A percentile compares a stretch with the other conserved stretches of the same genome.
These are phyloP conservation scores for Penicillium diatomitis DNA, from an alignment of 495 filamentous ascomycete genomes.

Conservation along the genomic window DNA sequence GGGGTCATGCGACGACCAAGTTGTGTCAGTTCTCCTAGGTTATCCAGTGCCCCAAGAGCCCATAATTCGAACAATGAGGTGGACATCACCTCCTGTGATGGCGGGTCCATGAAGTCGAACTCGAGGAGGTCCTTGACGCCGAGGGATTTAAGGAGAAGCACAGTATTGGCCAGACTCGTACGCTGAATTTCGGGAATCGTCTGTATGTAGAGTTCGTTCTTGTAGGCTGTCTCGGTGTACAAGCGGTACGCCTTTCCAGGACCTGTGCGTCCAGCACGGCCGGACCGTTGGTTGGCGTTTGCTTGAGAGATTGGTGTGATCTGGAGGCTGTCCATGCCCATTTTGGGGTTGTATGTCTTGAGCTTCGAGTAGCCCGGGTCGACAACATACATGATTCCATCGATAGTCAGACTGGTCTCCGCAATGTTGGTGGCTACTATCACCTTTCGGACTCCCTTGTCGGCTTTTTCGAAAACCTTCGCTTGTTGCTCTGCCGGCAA, in stretches of 20 bases:
- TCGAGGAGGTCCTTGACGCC: conserved; percentile 92
- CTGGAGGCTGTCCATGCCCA: conserved; percentile 99
- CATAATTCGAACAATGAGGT: conserved; percentile 97
- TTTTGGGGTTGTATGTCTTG: conserved; percentile 96
- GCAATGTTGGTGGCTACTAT: conserved; percentile 99
- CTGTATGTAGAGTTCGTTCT: conserved; percentile 94
- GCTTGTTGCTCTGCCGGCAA: conserved; percentile 98
- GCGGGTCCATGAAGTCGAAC: conserved; percentile 99
- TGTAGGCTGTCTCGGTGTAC: conserved; percentile 90
- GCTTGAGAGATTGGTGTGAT: conserved; percentile 98
- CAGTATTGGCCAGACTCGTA: conserved; percentile 91
- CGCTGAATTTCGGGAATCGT: conserved; percentile 98
- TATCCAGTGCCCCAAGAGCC: conserved; percentile 89
- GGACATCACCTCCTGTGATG: conserved; percentile 94
- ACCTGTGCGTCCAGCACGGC: conserved; percentile 88
- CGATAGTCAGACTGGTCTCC: conserved; percentile 95
- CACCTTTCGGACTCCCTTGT: conserved; percentile 87
- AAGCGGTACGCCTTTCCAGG: conserved; percentile 93
- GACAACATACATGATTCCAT: conserved; percentile 99
- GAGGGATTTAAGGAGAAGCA: conserved; percentile 86
- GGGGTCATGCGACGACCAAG: conserved; percentile 90
- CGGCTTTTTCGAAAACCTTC: conserved; percentile 90
- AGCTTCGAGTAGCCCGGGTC: conserved; percentile 94
- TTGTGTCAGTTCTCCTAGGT: conserved; percentile 82
- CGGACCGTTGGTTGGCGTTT: conserved; percentile 87